Conservation (phyloP, 768 basidiomycete species). For the Rhodocollybia butyracea region DNA sequence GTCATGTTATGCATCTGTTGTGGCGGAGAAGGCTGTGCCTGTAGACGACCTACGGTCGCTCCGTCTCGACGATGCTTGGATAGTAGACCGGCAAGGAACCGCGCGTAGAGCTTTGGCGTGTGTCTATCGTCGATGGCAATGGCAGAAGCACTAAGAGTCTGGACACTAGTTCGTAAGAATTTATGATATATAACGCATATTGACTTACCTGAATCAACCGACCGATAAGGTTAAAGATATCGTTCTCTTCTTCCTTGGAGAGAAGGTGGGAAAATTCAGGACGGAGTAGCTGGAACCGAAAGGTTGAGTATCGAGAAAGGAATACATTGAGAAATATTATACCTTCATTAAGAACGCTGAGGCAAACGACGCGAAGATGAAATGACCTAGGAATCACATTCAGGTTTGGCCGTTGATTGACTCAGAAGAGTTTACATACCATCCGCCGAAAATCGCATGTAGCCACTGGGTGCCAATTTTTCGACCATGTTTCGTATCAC, state of each 20-base stretch:
- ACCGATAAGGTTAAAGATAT: constrained; percentile 71
- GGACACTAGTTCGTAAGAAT: too few species aligned
- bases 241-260: constrained; percentile 57
- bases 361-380: constrained; percentile 77
- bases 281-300: constrained; percentile 61
- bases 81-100: constrained; percentile 73
- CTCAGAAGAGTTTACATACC: constrained; percentile 37
- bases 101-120: constrained; percentile 75
- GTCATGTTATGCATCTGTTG: constrained; percentile 6
- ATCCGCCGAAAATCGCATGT: constrained; percentile 78
- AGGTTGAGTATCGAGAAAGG: not conserved
- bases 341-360: constrained; percentile 81
- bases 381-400: constrained; percentile 48
- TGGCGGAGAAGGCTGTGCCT: constrained; percentile 45
- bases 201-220: constrained; percentile 67
- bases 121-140: constrained; percentile 82
- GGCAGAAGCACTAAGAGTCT: constrained; percentile 65
- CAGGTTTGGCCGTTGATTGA: not conserved
- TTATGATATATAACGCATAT: too few species aligned
- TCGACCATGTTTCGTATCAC: constrained; percentile 68
- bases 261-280: constrained; percentile 70
- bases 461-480: constrained; percentile 63
- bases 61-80: constrained; percentile 69
- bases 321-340: not conserved
- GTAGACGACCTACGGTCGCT: constrained; percentile 52